These are phyloP conservation scores for Phlebiopsis flavidoalba DNA, from an alignment of 768 basidiomycete species.

Conservation along the genomic window DNA sequence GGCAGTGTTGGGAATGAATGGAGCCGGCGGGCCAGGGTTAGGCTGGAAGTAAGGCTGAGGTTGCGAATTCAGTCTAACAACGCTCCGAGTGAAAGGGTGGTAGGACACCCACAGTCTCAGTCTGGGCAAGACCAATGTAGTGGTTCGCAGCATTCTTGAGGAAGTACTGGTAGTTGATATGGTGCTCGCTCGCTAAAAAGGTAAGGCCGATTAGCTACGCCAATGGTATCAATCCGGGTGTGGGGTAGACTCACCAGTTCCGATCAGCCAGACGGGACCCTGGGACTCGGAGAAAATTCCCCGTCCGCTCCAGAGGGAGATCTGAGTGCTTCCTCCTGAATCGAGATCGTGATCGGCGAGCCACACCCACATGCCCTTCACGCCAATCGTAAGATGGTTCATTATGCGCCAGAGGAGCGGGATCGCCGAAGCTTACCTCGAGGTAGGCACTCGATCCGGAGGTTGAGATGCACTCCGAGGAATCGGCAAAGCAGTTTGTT, in stretches of 20 bases:
- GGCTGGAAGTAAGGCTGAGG: slow-evolving; percentile 70
- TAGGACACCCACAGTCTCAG: slow-evolving; percentile 39
- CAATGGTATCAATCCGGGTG: neutral
- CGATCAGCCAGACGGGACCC: slow-evolving; percentile 80
- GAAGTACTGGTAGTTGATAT: slow-evolving; percentile 63
- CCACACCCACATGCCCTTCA: slow-evolving; percentile 61
- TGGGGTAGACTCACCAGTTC: slow-evolving; percentile 38
- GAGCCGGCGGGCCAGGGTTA: slow-evolving; percentile 45
- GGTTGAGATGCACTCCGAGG: slow-evolving; percentile 56
- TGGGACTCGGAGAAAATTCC: slow-evolving; percentile 69
- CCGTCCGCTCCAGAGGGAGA: slow-evolving; percentile 57
- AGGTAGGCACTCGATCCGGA: slow-evolving; percentile 38
- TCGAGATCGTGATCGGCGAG: slow-evolving; percentile 80
- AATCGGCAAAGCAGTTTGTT: slow-evolving; percentile 57
- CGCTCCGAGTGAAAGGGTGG: neutral
- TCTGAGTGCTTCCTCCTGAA: slow-evolving; percentile 39
- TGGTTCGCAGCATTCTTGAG: slow-evolving; percentile 60
- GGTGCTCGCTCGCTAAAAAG: slow-evolving; percentile 43
- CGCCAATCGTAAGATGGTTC: neutral
- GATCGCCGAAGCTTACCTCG: slow-evolving; percentile 39
- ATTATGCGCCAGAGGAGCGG: neutral
- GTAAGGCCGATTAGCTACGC: neutral
- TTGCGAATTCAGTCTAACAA: neutral
- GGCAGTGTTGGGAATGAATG: slow-evolving; percentile 39
- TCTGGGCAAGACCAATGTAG: slow-evolving; percentile 69